phyloP scores from a whole-genome alignment of 2,329 filamentous ascomycete genomes.

The Pseudofabraea citricarpa region DNA sequence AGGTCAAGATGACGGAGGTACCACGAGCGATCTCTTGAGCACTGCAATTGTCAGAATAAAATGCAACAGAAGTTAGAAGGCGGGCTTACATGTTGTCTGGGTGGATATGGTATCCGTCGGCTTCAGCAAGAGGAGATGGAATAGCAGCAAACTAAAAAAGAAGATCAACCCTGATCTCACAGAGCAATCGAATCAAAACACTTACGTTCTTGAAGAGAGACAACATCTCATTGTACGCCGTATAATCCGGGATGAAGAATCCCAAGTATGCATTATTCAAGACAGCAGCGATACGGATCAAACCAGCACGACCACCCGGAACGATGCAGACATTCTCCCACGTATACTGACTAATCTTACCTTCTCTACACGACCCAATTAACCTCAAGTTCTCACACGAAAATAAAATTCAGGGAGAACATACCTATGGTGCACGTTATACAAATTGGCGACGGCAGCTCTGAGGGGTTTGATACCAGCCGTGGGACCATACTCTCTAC shows the following conservation, averaged over 20 bases:
- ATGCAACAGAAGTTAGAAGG: neutral
- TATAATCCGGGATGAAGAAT: conserved; percentile 95
- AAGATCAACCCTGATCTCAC: conserved; percentile 21
- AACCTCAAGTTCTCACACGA: too few relatives aligned
- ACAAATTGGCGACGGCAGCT: conserved; percentile 83
- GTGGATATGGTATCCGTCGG: conserved; percentile 90
- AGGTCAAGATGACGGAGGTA: conserved; percentile 84
- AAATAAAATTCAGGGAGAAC: too few relatives aligned
- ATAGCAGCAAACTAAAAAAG: conserved; percentile 69
- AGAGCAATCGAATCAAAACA: conserved; percentile 9
- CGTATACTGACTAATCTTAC: conserved; percentile 84
- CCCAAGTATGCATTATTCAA: conserved; percentile 87
- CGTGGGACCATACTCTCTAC: conserved; percentile 88
- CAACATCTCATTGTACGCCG: conserved; percentile 97
- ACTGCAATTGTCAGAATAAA: conserved; percentile 2
- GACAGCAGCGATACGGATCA: conserved; percentile 93
- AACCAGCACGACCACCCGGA: conserved; percentile 82
- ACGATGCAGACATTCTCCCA: conserved; percentile 99
- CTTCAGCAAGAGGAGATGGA: conserved; percentile 76
- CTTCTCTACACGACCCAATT: too few relatives aligned
- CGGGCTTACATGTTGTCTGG: conserved; percentile 67
- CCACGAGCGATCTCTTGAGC: conserved; percentile 85
- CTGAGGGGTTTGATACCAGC: conserved; percentile 89
- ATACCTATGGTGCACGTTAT: conserved; percentile 93
- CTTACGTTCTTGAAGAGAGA: conserved; percentile 83